Evolutionary conservation across 2,329 filamentous ascomycete genomes (phyloP), one percentile per base, ranked within the genome.

Genomic region (Colletotrichum trifolii): DNA sequence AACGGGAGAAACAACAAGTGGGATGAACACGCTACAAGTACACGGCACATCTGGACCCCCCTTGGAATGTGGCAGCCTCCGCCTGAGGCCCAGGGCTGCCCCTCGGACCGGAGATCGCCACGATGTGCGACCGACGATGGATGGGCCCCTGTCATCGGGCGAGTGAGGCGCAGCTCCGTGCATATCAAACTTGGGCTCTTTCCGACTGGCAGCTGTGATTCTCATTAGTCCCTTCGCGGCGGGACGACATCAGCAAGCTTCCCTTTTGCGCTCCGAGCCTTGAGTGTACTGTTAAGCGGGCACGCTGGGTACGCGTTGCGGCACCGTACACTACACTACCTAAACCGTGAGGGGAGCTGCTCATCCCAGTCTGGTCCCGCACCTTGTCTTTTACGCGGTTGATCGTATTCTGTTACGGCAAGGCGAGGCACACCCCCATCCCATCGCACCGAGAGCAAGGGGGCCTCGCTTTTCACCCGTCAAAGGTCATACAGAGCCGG

Each of bases 191-290:
- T 57, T 53, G 56, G 52, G 42, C 17, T 53, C 53, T 53, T 53
- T 25, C 25, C 25, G 3, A 25, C 25, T 25, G 25, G 25, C 25
- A 25, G 25, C 25, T 25, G 25, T 25, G 25, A 25, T 25, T 25
- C 25, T 25, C 25, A 4, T 25, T 57, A 46, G 39, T 48, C 55
- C 60, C 36, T 54, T 52, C 58, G 34, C 63, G 42, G 63, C 58
- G 50, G 63, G 47, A 66, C 42, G 58, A 66, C 53, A 63, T 66
- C 58, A 57, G 63, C 63, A 66, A 62, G 59, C 53, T 63, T 66
- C 59, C 58, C 63, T 66, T 57, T 47, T 53, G n/a, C 57, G 59
- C 59, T 50, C 50, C 25, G 49, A 56, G 50, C 38, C 45, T 35
- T 43, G 42, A 33, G 52, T 48, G 62, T 15, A 17, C 25, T 15